Base-by-base conservation (phyloP, 352 stramenopile genomes). In the Plasmopara halstedii region DNA sequence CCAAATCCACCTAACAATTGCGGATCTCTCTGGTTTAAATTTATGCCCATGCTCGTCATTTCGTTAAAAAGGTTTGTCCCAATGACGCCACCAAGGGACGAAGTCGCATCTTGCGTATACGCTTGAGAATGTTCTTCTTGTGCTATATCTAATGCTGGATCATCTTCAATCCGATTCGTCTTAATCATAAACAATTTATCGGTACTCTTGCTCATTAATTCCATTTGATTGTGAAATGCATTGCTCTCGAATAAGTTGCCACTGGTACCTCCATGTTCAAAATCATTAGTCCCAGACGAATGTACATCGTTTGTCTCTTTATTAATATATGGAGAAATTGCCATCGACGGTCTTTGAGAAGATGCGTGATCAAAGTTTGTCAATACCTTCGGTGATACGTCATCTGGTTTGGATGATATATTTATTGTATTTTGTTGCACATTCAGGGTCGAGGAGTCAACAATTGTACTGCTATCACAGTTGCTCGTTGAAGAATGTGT, bases 11-110 rank as follows among this genome's bases (percentile, higher is more conserved):
- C 44, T 19, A 83, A 43, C 18, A 67, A 21, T n/a, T 61, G 45
- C 15, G 59, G 17, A 5, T 70, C 65, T 1, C 41, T 42, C 47
- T 67, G 62, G 29, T 85, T 72, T 19, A 84, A 44, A 23, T 53
- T 83, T 43, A 87, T 87, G 5, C 74, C 74, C 74, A 86, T 86
- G 45, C 67, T 86, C 14, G 64, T 82, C 74, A 86, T 86, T 47
- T 86, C 74, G 31, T 76, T 83, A 41, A 83, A 86, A 7, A 84
- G 56, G 6, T 69, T 58, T 5, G 56, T 68, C 18, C 70, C 68
- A 14, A 84, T 66, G 29, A 66, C 70, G 26, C 58, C 43, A 6
- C 31, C 32, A 31, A 64, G 56, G 2, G 42, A 51, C 4, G 44
- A 42, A 19, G 44, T 47, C 26, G 48, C 43, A 9, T 50, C 39